These are phyloP conservation scores for Pseudevernia furfuracea DNA, from an alignment of 495 filamentous ascomycete species.

Conservation along the genomic window DNA sequence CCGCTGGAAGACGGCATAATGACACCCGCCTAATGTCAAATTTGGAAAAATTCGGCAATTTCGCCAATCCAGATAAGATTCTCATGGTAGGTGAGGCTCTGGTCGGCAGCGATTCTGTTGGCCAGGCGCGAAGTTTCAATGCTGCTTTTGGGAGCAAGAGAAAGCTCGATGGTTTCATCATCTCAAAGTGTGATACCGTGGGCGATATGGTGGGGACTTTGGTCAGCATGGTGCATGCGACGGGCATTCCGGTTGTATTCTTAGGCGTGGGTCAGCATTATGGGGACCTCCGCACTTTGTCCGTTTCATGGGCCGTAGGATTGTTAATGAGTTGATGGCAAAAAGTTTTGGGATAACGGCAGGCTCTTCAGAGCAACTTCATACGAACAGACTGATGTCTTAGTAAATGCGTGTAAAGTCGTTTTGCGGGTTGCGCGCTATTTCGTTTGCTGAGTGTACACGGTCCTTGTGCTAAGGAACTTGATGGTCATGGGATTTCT, in stretches of 20 bases:
- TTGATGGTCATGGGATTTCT: neutral
- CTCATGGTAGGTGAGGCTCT: slow-evolving; percentile 98
- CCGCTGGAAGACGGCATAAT: slow-evolving; percentile 89
- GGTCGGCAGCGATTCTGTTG: slow-evolving; percentile 88
- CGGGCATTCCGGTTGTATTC: slow-evolving; percentile 89
- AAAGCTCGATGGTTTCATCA: slow-evolving; percentile 88
- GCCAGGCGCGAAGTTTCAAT: slow-evolving; percentile 94
- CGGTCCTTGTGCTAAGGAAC: neutral
- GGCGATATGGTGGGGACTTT: slow-evolving; percentile 97
- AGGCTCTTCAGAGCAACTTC: neutral
- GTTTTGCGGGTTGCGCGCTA: neutral
- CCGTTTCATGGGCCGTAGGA: neutral
- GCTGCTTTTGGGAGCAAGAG: slow-evolving; percentile 75
- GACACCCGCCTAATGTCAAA: slow-evolving; percentile 90
- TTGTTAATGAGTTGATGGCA: neutral
- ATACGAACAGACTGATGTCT: neutral
- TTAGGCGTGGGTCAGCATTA: slow-evolving; percentile 96
- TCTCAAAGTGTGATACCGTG: slow-evolving; percentile 96
- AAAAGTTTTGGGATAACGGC: neutral
- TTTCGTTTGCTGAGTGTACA: neutral
- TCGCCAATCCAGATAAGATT: slow-evolving; percentile 94
- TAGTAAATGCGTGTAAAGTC: neutral
- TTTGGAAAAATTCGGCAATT: slow-evolving; percentile 92
- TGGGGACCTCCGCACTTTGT: slow-evolving; percentile 80
- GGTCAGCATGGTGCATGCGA: slow-evolving; percentile 96